phyloP scores from a whole-genome alignment of 306 rosid species.

The Quercus bicolor region DNA sequence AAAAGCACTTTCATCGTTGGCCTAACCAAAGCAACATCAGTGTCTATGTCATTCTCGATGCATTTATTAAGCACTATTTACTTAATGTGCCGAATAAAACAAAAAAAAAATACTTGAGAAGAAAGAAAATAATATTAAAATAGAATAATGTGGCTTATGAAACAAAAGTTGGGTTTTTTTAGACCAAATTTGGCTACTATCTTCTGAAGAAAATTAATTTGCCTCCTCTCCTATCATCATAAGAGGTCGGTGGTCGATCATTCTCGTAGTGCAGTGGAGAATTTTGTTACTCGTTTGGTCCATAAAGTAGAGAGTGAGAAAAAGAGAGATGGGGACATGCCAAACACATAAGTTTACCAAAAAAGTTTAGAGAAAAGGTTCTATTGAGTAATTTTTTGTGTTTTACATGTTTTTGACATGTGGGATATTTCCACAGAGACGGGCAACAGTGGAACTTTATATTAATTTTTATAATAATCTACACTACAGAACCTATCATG shows the following conservation, averaged over 20 bases:
- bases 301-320: not conserved
- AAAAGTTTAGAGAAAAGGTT: not conserved
- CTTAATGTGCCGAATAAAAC: no score
- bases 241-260: no score
- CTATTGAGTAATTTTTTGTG: not conserved
- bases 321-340: not conserved
- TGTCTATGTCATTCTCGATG: fast-evolving
- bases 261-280: no score
- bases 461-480: not conserved
- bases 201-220: not conserved
- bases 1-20: no score
- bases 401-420: not conserved
- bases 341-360: not conserved
- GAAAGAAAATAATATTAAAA: no score
- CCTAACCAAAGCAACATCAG: no score
- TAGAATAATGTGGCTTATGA: no score
- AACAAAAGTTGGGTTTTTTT: no score
- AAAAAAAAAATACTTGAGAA: no score
- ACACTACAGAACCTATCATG: not conserved
- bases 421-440: not conserved
- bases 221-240: not conserved
- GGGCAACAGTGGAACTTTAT: not conserved
- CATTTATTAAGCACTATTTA: no score
- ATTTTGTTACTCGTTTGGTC: not conserved
- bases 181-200: no score